These are phyloP conservation scores for Phialophora macrospora DNA, from an alignment of 2,329 filamentous ascomycete genomes.

Conservation along the genomic window DNA sequence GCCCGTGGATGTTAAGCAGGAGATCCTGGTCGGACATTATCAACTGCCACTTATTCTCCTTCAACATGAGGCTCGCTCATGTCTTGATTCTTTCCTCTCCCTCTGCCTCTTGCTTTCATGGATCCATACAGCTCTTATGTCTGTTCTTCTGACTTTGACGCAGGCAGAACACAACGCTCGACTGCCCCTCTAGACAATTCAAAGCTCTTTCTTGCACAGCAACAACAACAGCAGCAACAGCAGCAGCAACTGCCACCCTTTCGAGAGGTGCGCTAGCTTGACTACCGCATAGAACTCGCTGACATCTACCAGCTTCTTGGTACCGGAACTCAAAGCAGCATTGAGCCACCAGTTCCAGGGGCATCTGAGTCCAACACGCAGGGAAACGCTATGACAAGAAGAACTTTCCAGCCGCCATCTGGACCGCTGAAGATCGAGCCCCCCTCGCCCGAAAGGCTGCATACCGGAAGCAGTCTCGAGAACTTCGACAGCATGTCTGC, in stretches of 20 bases:
- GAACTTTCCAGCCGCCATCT: slow-evolving; percentile 25
- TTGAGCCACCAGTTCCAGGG: slow-evolving; percentile 5
- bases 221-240: slow-evolving; percentile 32
- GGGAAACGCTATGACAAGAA: slow-evolving; percentile 23
- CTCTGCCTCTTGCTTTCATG: slow-evolving; percentile 23
- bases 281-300: neutral
- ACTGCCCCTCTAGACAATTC: slow-evolving; percentile 13
- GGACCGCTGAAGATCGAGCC: slow-evolving; percentile 25
- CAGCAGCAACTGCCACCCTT: slow-evolving; percentile 32
- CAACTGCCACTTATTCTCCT: slow-evolving; percentile 21
- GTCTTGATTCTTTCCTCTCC: slow-evolving; percentile 8
- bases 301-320: slow-evolving; percentile 13
- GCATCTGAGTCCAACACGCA: slow-evolving; percentile 8
- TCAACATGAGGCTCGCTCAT: slow-evolving; percentile 13
- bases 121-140: slow-evolving; percentile 31
- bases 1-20: slow-evolving; percentile 30
- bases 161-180: slow-evolving; percentile 18
- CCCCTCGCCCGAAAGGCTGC: slow-evolving; percentile 28
- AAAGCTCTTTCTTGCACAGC: slow-evolving; percentile 18
- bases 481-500: slow-evolving; percentile 31
- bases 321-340: slow-evolving; percentile 2
- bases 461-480: slow-evolving; percentile 26
- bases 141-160: slow-evolving; percentile 28
- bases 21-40: slow-evolving; percentile 31
- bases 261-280: slow-evolving; percentile 25